Conservation (phyloP, 2,329 filamentous ascomycete species). For the Botryotinia calthae region DNA sequence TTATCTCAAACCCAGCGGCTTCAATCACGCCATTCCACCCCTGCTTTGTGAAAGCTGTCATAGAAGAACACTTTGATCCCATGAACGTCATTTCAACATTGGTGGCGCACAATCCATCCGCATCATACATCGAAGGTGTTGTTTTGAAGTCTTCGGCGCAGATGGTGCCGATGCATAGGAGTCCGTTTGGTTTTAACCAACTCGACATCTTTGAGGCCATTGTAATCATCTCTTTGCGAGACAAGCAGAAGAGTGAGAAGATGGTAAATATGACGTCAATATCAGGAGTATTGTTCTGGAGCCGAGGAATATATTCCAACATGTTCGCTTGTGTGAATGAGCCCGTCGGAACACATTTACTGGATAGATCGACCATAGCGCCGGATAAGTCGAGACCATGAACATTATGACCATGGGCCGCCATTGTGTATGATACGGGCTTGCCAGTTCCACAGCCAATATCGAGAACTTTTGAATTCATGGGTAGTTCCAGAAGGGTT, state of each 20-base stretch:
- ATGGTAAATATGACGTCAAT: constrained; percentile 23
- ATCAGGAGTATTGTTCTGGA: background rate
- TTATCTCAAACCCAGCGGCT: constrained; percentile 16
- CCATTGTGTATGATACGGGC: constrained; percentile 33
- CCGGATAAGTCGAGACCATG: constrained; percentile 39
- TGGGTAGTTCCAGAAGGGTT: background rate
- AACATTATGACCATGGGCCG: constrained; percentile 27
- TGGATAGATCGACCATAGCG: constrained; percentile 27
- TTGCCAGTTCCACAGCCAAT: constrained; percentile 40
- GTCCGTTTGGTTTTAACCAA: constrained; percentile 26
- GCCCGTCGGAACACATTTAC: constrained; percentile 23
- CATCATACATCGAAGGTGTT: constrained; percentile 19
- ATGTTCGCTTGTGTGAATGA: constrained; percentile 26
- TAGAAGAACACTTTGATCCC: constrained; percentile 20
- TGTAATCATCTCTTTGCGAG: constrained; percentile 21
- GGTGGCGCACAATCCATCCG: constrained; percentile 23
- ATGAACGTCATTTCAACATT: constrained; percentile 25
- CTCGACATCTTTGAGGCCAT: constrained; percentile 22
- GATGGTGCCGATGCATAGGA: constrained; percentile 25
- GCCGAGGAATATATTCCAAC: constrained; percentile 22
- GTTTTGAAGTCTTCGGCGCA: constrained; percentile 17
- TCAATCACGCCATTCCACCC: constrained; percentile 17
- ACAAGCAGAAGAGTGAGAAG: constrained; percentile 25
- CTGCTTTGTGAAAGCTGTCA: constrained; percentile 16
- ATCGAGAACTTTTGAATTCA: constrained; percentile 30